Evolutionary conservation across 1,139 yeast genomes (phyloP), one percentile per base, ranked within the genome.

Genomic region (Pichia sp.): DNA sequence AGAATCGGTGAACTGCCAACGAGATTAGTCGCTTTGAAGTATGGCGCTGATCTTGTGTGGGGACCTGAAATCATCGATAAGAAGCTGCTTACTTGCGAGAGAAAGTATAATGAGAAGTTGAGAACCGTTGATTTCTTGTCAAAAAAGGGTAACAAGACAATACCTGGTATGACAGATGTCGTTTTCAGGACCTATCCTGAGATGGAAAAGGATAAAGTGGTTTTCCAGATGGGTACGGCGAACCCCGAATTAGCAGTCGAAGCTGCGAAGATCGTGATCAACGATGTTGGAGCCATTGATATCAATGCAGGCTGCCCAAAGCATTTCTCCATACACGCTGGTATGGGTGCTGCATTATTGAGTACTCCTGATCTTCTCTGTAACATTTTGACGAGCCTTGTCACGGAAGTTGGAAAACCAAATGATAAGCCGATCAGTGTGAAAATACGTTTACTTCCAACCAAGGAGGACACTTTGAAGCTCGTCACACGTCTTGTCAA

Each of bases 1-100:
- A 69, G 98, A 30, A 83, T 91, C 31, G 94, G 97, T 12, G 98
- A 91, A 61, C 71, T 91, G 14, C 97, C 98, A 8, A 79, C 88
- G 12, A 67, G 98, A 36, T 65, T 88, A 10, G 58, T 88, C 48
- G 77, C 96, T 0, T 65, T 91, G 22, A 72, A 72, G 46, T 69
- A 85, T 55, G 96, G 96, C 1, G 96, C 96, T 0, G 97, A 88
- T 55, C 64, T 91, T 37, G 97, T 91, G 5, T 91, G 98, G 97
- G 74, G 81, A 18, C 98, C 98, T 0, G 98, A 91, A 57, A 80
- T 87, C 41, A 74, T 91, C 22, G 98, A 91, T 55, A 83, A 80
- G 56, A 87, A 87, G 55, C 60, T 91, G 30, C 54, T 87, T 24
- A 72, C 73, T 22, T 84, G 95, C 51, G 69, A 66, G 29, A 66